phyloP scores from a whole-genome alignment of 805 yeast species.

The Hemisphaericaspora nanyangensis region DNA sequence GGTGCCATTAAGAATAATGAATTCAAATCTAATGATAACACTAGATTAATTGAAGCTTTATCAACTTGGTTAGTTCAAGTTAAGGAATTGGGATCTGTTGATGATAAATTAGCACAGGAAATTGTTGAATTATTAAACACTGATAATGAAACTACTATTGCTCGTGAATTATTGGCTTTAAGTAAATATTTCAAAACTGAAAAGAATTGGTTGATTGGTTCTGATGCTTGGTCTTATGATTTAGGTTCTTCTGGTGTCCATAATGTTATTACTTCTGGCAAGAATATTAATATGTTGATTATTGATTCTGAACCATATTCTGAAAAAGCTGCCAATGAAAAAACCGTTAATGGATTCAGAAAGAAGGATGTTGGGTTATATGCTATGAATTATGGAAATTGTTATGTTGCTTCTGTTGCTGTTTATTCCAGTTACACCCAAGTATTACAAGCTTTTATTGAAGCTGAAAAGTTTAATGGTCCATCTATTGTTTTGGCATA shows the following conservation, averaged over 20 bases:
- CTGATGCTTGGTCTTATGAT: slow-evolving; percentile 95
- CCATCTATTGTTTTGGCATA: slow-evolving; percentile 91
- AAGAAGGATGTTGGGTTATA: slow-evolving; percentile 92
- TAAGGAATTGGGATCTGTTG: slow-evolving; percentile 28
- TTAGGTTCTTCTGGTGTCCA: slow-evolving; percentile 90
- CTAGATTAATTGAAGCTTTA: slow-evolving; percentile 50
- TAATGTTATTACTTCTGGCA: slow-evolving; percentile 68
- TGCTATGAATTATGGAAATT: slow-evolving; percentile 88
- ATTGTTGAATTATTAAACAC: slow-evolving; percentile 35
- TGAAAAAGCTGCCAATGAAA: slow-evolving; percentile 18
- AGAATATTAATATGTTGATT: slow-evolving; percentile 77
- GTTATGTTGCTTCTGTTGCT: slow-evolving; percentile 92
- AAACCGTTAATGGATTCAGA: slow-evolving; percentile 46
- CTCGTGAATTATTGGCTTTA: slow-evolving; percentile 44
- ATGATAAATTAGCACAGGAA: slow-evolving; percentile 20
- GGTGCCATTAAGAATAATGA: slow-evolving; percentile 43
- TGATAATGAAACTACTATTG: slow-evolving; percentile 35
- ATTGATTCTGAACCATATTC: slow-evolving; percentile 80
- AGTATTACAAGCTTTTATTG: slow-evolving; percentile 79
- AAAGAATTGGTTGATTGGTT: slow-evolving; percentile 82
- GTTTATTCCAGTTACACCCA: slow-evolving; percentile 92
- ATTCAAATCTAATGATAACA: slow-evolving; percentile 41
- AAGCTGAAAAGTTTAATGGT: slow-evolving; percentile 85
- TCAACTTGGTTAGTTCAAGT: slow-evolving; percentile 67
- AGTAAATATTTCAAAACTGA: slow-evolving; percentile 44